These are phyloP conservation scores for Lasiodiplodia sp. DNA, from an alignment of 2,329 filamentous ascomycete genomes.

Conservation along the genomic window DNA sequence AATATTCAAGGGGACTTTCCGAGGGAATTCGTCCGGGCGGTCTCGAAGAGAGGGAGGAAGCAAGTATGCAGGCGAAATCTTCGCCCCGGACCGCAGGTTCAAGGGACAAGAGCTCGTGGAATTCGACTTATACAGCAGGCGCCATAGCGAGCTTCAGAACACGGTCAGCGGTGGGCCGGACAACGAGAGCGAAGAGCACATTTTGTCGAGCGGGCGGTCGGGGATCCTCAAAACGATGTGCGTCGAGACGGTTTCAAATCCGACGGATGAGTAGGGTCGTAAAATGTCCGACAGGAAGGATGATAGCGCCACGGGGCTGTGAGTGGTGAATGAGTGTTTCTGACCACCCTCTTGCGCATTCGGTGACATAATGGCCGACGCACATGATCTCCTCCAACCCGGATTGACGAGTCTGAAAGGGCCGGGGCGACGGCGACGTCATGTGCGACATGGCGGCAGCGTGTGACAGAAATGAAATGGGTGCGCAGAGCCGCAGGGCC, in stretches of 20 bases:
- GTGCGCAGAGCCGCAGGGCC: slow-evolving; percentile 9
- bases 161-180: slow-evolving; percentile 9
- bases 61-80: slow-evolving; percentile 10
- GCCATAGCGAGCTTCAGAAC: slow-evolving; percentile 5
- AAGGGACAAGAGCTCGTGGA: slow-evolving; percentile 30
- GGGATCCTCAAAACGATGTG: slow-evolving; percentile 14
- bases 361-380: slow-evolving; percentile 2
- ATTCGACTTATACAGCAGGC: slow-evolving; percentile 27
- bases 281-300: background rate
- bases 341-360: slow-evolving; percentile 13
- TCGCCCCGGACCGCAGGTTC: slow-evolving; percentile 6
- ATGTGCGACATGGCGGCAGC: background rate
- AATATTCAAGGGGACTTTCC: slow-evolving; percentile 38
- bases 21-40: slow-evolving; percentile 16
- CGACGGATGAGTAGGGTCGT: background rate
- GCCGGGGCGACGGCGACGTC: background rate
- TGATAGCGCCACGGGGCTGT: background rate
- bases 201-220: slow-evolving; percentile 23
- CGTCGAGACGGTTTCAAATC: background rate
- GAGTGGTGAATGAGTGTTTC: background rate
- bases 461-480: background rate
- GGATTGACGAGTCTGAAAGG: background rate
- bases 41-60: slow-evolving; percentile 13
- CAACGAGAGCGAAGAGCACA: slow-evolving; percentile 33
- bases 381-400: slow-evolving; percentile 6